These are phyloP conservation scores for Calonectria hongkongensis DNA, from an alignment of 2,329 filamentous ascomycete species.

Conservation along the genomic window DNA sequence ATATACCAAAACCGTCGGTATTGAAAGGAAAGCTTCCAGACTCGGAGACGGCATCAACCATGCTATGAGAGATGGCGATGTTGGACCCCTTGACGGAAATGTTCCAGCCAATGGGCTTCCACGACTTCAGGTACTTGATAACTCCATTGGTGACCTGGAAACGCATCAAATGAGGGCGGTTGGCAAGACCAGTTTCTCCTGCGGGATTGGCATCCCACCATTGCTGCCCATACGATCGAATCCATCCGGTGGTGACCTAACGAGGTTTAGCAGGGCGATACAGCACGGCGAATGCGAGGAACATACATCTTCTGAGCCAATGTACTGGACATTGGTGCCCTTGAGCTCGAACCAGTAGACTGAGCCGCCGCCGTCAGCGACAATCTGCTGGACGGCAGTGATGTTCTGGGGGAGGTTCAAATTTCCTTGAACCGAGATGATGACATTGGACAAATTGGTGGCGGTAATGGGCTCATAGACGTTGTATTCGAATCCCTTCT, in stretches of 20 bases:
- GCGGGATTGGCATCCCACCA: constrained; percentile 41
- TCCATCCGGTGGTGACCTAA: constrained; percentile 38
- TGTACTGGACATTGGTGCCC: constrained; percentile 37
- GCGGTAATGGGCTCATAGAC: constrained; percentile 37
- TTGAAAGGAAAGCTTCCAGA: constrained; percentile 36
- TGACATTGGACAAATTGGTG: constrained; percentile 32
- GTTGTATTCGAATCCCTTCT: constrained; percentile 38
- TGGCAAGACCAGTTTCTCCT: constrained; percentile 32
- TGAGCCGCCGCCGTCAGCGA: constrained; percentile 32
- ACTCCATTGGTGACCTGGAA: constrained; percentile 39
- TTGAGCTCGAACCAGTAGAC: constrained; percentile 39
- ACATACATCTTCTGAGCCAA: constrained; percentile 32
- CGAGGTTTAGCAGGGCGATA: not conserved
- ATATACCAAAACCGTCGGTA: constrained; percentile 35
- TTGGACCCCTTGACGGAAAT: constrained; percentile 39
- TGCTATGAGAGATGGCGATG: constrained; percentile 35
- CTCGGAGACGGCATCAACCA: constrained; percentile 37
- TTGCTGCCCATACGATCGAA: constrained; percentile 37
- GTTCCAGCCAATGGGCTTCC: constrained; percentile 41
- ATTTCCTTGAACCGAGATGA: constrained; percentile 38
- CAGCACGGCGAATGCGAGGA: not conserved
- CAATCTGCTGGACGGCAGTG: constrained; percentile 36
- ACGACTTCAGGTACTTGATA: constrained; percentile 39
- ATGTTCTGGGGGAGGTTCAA: constrained; percentile 36
- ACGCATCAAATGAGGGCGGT: constrained; percentile 36